phyloP scores from a whole-genome alignment of 2,329 filamentous ascomycete genomes.

The Cercospora zeina region DNA sequence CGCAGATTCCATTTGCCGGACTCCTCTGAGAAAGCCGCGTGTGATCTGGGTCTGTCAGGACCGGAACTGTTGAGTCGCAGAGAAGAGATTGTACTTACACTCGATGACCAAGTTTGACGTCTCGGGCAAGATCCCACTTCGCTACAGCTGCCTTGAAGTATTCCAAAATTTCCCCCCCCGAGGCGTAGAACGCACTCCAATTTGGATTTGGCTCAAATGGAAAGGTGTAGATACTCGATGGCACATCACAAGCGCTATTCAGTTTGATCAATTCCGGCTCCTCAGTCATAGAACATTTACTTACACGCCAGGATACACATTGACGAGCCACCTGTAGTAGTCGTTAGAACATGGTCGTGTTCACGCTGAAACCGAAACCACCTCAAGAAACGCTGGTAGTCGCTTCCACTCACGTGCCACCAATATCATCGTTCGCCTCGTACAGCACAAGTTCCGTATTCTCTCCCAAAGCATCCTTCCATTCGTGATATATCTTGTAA shows the following conservation, averaged over 20 bases:
- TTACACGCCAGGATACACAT: conserved; percentile 46
- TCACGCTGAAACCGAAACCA: not conserved
- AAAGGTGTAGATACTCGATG: conserved; percentile 44
- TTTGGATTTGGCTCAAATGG: conserved; percentile 48
- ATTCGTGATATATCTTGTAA: conserved; percentile 45
- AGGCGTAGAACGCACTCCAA: conserved; percentile 47
- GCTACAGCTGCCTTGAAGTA: conserved; percentile 45
- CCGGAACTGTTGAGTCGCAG: not conserved
- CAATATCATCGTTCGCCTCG: conserved; percentile 45
- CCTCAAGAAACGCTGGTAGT: not conserved
- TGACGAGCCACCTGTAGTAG: conserved; percentile 36
- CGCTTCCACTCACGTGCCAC: conserved; percentile 41
- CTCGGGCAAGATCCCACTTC: conserved; percentile 45
- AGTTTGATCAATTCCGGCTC: not conserved
- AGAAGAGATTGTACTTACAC: conserved; percentile 34
- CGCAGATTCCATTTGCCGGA: conserved; percentile 42
- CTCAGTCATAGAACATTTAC: not conserved
- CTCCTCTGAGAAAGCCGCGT: conserved; percentile 17
- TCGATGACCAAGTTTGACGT: conserved; percentile 43
- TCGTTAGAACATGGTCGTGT: not conserved
- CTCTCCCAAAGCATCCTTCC: conserved; percentile 36
- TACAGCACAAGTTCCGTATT: conserved; percentile 46
- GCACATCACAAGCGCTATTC: conserved; percentile 42
- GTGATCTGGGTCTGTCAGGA: not conserved
- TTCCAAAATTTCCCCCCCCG: conserved; percentile 45